Base-by-base conservation (phyloP, 1,284 basidiomycete genomes). In the Boletellus dicymbophilus region DNA sequence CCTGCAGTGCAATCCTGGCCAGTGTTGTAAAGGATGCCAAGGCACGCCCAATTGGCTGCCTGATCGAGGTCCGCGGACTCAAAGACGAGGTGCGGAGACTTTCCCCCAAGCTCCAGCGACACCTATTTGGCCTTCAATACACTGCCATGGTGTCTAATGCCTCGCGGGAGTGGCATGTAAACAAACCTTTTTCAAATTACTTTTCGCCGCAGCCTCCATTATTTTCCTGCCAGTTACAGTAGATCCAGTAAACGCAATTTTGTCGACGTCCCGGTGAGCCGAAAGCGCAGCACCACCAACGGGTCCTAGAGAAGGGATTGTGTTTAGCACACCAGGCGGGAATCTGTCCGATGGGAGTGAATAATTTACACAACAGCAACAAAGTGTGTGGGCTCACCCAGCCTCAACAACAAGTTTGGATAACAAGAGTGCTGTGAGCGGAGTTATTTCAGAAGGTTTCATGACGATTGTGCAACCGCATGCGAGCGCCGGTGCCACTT, bases 391-490 rank as follows among this genome's bases (percentile, higher is more conserved):
- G 43, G 48, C 73, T 59, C 68, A 88, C 86, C 90, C 91, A 38
- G 89, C 90, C 68, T 94, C 86, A 55, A 77, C 82, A 60, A 90
- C 73, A 42, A 93, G 80, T 66, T 90, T 85, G 33, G 85, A 89
- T 15, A 93, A 74, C 71, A 87, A 84, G 60, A 95, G 77, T 16
- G 93, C 93, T 26, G 93, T 92, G 38, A 98, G 78, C 11, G 95
- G 95, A 1, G 93, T 95, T 49, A 93, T 73, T 71, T 98, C 95
- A 30, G 93, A 92, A 10, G 95, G 91, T 72, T 98, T 93, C 85
- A 95, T 88, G 54, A 95, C 88, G 60, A 95, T 86, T 13, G 88
- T 88, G 69, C 91, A 93, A 42, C 92, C 92, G 37, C 84, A 85
- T 8, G 95, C 93, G 46, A 96, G 79, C 5, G 94, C 94, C 25